phyloP scores from a whole-genome alignment of 192 early-diverging fungal species.

The Diversispora epigaea region DNA sequence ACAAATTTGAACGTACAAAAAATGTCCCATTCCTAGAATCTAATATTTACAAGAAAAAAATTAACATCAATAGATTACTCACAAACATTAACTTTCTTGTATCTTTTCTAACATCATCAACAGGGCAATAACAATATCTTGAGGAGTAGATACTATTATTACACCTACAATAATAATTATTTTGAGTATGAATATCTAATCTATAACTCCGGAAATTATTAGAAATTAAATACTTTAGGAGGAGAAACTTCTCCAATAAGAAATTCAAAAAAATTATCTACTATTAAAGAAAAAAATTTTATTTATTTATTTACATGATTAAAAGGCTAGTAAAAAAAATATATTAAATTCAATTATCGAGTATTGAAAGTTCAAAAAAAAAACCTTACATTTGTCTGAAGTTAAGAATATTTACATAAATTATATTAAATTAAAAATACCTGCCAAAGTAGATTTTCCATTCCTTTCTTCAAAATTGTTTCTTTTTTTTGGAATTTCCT shows the following conservation, averaged over 20 bases:
- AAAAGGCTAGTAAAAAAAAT: slow-evolving; percentile 56
- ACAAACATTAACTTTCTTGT: slow-evolving; percentile 81
- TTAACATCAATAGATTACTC: slow-evolving; percentile 65
- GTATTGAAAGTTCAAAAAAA: slow-evolving; percentile 89
- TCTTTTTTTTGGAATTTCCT: too few species aligned
- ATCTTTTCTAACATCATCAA: slow-evolving; percentile 76
- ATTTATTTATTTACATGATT: neutral
- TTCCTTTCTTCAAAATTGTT: slow-evolving; percentile 79
- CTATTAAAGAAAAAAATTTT: slow-evolving; percentile 54
- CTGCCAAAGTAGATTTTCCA: slow-evolving; percentile 84
- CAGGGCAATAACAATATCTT: slow-evolving; percentile 87
- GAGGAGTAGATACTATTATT: slow-evolving; percentile 87
- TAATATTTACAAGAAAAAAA: slow-evolving; percentile 31
- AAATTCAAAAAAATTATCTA: too few species aligned
- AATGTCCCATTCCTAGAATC: slow-evolving; percentile 79
- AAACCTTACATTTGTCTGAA: slow-evolving; percentile 65
- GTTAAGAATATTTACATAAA: neutral
- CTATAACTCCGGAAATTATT: slow-evolving; percentile 38
- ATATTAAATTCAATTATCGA: slow-evolving; percentile 75
- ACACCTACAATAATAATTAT: slow-evolving; percentile 50
- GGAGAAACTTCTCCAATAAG: too few species aligned
- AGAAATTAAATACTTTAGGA: too few species aligned
- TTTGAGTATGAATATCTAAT: neutral
- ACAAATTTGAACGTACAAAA: slow-evolving; percentile 78
- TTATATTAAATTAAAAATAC: slow-evolving; percentile 39